phyloP scores from a whole-genome alignment of 495 filamentous ascomycete species.

The Tirmania nivea region DNA sequence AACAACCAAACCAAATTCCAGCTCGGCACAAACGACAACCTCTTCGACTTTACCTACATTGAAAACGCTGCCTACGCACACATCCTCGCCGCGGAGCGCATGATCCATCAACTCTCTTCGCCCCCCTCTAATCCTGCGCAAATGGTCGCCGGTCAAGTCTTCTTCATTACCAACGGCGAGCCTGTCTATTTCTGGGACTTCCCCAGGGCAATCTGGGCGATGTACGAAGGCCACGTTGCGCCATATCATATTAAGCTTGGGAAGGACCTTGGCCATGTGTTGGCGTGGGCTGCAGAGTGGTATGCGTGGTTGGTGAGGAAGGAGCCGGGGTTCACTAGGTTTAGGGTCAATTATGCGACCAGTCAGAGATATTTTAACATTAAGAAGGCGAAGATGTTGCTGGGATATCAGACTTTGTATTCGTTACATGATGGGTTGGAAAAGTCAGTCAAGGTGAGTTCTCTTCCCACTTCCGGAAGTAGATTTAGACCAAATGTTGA shows the following conservation, averaged over 20 bases:
- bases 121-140: conserved; percentile 47
- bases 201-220: conserved; percentile 52
- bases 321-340: conserved; percentile 51
- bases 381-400: conserved; percentile 55
- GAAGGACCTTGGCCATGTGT: conserved; percentile 35
- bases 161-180: conserved; percentile 82
- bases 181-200: conserved; percentile 97
- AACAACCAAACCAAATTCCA: conserved; percentile 55
- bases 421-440: conserved; percentile 48
- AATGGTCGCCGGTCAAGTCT: conserved; percentile 76
- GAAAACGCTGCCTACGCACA: conserved; percentile 58
- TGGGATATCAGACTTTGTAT: conserved; percentile 59
- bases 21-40: conserved; percentile 69
- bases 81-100: conserved; percentile 46
- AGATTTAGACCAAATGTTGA: too few relatives aligned
- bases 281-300: conserved; percentile 50
- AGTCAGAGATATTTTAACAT: conserved; percentile 76
- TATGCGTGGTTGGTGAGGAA: conserved; percentile 45
- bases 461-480: background rate
- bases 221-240: conserved; percentile 36
- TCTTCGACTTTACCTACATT: conserved; percentile 71
- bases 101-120: conserved; percentile 36
- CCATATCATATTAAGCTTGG: conserved; percentile 43
- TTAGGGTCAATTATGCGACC: conserved; percentile 51
- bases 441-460: background rate